Conservation (phyloP, 352 stramenopile species). For the Phytophthora syringae region DNA sequence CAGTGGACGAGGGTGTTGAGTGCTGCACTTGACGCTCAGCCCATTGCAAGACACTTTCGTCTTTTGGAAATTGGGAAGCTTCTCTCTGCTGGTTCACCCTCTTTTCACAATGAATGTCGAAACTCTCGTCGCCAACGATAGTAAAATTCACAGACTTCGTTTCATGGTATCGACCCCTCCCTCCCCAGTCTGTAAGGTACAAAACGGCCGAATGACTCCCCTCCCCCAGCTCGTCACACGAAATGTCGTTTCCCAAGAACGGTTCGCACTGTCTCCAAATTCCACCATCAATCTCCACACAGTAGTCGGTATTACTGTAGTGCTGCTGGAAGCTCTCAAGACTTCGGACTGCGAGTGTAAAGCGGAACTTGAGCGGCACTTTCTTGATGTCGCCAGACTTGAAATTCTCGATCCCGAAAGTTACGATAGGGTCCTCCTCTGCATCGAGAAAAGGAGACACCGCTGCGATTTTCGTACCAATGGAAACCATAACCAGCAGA, state of each 20-base stretch:
- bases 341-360: neutral
- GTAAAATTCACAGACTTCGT: slow-evolving; percentile 4
- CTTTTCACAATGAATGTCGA: neutral
- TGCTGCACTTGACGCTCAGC: neutral
- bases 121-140: neutral
- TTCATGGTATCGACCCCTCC: neutral
- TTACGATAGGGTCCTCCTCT: neutral
- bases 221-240: neutral
- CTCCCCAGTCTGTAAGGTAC: neutral
- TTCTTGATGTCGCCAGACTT: neutral
- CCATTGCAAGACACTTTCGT: neutral
- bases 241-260: neutral
- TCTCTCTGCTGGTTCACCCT: neutral
- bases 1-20: neutral
- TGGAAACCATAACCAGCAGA: neutral
- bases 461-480: neutral
- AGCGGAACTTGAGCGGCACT: neutral
- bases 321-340: neutral
- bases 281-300: neutral
- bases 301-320: neutral
- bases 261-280: neutral
- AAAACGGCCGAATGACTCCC: neutral
- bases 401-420: neutral
- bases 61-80: neutral
- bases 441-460: neutral